phyloP scores from a whole-genome alignment of 805 yeast genomes.

The Brettanomyces bruxellensis region DNA sequence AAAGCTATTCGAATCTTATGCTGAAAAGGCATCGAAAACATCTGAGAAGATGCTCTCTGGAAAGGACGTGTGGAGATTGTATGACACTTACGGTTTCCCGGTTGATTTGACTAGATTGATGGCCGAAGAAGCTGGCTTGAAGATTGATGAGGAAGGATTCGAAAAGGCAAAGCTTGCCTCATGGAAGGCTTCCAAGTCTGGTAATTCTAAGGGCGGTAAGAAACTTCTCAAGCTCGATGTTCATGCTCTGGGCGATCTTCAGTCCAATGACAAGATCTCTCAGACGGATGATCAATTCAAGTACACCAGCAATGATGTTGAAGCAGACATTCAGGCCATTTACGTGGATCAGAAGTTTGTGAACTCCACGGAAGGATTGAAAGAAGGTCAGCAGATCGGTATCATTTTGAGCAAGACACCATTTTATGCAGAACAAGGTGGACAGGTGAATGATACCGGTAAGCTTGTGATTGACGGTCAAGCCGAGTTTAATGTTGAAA shows the following conservation, averaged over 20 bases:
- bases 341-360: slow-evolving; percentile 60
- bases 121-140: slow-evolving; percentile 97
- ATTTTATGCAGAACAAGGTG: slow-evolving; percentile 98
- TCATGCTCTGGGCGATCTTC: slow-evolving; percentile 73
- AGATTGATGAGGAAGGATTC: slow-evolving; percentile 86
- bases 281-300: slow-evolving; percentile 80
- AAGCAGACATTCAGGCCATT: slow-evolving; percentile 63
- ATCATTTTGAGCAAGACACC: slow-evolving; percentile 81
- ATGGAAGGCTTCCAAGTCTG: slow-evolving; percentile 91
- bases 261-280: slow-evolving; percentile 47
- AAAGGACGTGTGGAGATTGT: slow-evolving; percentile 95
- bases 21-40: slow-evolving; percentile 67
- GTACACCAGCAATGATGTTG: slow-evolving; percentile 62
- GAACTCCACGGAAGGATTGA: slow-evolving; percentile 27
- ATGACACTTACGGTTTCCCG: slow-evolving; percentile 98
- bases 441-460: slow-evolving; percentile 96
- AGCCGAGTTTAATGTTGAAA: slow-evolving; percentile 81
- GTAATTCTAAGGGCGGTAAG: slow-evolving; percentile 48
- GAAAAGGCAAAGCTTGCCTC: slow-evolving; percentile 86
- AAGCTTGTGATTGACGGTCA: slow-evolving; percentile 79
- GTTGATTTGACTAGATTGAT: slow-evolving; percentile 94
- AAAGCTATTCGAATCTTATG: slow-evolving; percentile 89
- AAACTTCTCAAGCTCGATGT: slow-evolving; percentile 77
- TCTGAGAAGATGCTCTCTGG: slow-evolving; percentile 77
- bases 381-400: slow-evolving; percentile 54